Evolutionary conservation across 2,329 filamentous ascomycete species (phyloP).

Genomic region (Coniochaeta pulveracea): DNA sequence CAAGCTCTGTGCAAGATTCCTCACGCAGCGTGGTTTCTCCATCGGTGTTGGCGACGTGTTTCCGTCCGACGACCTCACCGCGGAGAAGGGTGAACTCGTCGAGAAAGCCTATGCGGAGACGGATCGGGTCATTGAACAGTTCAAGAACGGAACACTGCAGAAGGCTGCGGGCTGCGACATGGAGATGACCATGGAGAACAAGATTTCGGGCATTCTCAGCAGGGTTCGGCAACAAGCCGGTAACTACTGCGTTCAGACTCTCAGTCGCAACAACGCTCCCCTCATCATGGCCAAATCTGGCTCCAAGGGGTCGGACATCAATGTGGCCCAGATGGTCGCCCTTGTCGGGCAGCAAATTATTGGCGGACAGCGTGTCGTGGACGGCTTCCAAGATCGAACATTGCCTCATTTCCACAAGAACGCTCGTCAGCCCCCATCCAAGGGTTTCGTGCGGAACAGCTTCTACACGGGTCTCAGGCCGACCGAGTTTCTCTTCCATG

Average conservation of each 20-base stretch:
- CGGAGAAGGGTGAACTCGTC: conserved; percentile 67
- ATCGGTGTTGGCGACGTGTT: conserved; percentile 95
- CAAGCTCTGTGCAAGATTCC: conserved; percentile 76
- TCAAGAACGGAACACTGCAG: conserved; percentile 68
- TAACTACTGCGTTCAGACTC: conserved; percentile 76
- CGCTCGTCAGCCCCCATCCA: conserved; percentile 80
- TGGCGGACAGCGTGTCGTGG: conserved; percentile 77
- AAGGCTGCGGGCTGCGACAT: conserved; percentile 85
- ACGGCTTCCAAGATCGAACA: conserved; percentile 93
- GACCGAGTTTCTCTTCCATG: conserved; percentile 95
- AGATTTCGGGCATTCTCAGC: conserved; percentile 82
- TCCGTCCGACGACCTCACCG: conserved; percentile 59
- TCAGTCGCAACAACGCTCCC: conserved; percentile 86
- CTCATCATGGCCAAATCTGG: conserved; percentile 96
- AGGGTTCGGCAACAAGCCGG: conserved; percentile 87
- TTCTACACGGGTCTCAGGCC: conserved; percentile 89
- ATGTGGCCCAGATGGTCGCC: conserved; percentile 98
- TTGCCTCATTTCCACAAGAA: conserved; percentile 94
- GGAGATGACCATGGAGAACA: conserved; percentile 83
- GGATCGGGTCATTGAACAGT: conserved; percentile 72
- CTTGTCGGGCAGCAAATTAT: conserved; percentile 98
- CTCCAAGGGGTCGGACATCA: conserved; percentile 94
- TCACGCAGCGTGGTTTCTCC: conserved; percentile 88
- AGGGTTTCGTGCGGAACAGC: conserved; percentile 94
- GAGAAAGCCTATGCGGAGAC: conserved; percentile 68